Base-by-base conservation (phyloP, 108 stramenopile species). In the Skeletonema potamos region DNA sequence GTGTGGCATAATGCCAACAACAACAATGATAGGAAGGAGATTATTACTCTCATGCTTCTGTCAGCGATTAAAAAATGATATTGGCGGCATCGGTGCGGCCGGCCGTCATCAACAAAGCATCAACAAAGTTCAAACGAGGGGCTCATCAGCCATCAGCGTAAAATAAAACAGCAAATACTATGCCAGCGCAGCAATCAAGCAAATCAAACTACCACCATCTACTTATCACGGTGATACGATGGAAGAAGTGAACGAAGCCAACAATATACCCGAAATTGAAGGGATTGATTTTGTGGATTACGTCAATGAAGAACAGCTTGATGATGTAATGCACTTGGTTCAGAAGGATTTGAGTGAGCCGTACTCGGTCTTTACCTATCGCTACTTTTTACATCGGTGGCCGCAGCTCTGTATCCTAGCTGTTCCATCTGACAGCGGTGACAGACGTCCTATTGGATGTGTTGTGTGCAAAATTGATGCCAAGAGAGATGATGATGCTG, bases 341-440 rank as follows among this genome's bases (percentile, higher is more conserved):
- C 84, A 86, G 17, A 58, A 68, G 26, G 93, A 95, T 84, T 76
- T 95, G 58, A 91, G 89, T 26, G 93, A 95, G 64, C 93, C 93
- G 15, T 95, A 95, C 79, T 92, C 91, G 6, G 88, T 92, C 59
- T 95, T 92, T 68, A 95, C 94, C 11, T 95, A 92, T 83, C 84
- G 94, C 4, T 95, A 95, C 58, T 95, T 95, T 78, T 67, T 95
- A 8, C 72, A 88, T 66, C 82, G 90, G 20, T 95, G 86, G 75
- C 94, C 94, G 8, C 76, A 90, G 24, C 79, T 95, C 7, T 91
- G 90, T 68, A 92, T 95, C n/a, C 62, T 95, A 3, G 91, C 93
- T 15, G 80, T 89, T 24, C 81, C 88, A 20, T 58, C 66, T 3
- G 70, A 68, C 17, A 81, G 76, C 15, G 63, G 43, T 24, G 27